Evolutionary conservation across 768 basidiomycete genomes (phyloP), one percentile per base, ranked within the genome.

Genomic region (Boletus insuetus): DNA sequence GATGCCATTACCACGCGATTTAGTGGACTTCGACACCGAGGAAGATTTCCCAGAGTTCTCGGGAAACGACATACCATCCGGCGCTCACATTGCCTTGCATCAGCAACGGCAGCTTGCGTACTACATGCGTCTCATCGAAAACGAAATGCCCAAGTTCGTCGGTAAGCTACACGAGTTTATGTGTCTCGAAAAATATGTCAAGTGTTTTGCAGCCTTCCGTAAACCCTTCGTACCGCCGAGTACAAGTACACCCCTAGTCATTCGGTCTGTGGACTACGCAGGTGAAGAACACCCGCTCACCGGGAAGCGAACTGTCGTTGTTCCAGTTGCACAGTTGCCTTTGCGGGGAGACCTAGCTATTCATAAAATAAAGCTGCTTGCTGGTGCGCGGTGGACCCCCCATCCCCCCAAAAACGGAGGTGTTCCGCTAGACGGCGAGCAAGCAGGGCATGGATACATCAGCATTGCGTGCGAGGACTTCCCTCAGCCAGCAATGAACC

Each of bases 381-480:
- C 96, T 17, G 96, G 95, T 13, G 76, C 89, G 24, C 78, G 96
- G 53, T 98, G 93, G 94, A 82, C 86, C 8, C 84, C 83, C 16
- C 77, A 82, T 34, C 84, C 89, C 22, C 90, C 89, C 3, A 73
- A 79, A 16, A 85, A 91, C 59, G 80, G 85, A 34, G 91, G 92
- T 2, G 50, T 68, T 17, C 70, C 85, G 22, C 48, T 54, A 39
- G 76, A 75, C 45, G 69, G 69, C 11, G 69, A 80, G 41, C 76
- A 76, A 44, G 71, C 67, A 11, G 82, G 78, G 69, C 81, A 91
- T 53, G 95, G 95, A 5, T 95, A 82, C 73, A 77, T 99, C 72
- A 94, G 94, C 75, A 89, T 98, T 57, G 81, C 89, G 1, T 94
- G 91, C 66, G 95, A 98, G 64, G 83, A 89, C 70, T 96, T 93